These are phyloP conservation scores for Hypomyces perniciosus DNA, from an alignment of 2,329 filamentous ascomycete genomes.

Conservation along the genomic window DNA sequence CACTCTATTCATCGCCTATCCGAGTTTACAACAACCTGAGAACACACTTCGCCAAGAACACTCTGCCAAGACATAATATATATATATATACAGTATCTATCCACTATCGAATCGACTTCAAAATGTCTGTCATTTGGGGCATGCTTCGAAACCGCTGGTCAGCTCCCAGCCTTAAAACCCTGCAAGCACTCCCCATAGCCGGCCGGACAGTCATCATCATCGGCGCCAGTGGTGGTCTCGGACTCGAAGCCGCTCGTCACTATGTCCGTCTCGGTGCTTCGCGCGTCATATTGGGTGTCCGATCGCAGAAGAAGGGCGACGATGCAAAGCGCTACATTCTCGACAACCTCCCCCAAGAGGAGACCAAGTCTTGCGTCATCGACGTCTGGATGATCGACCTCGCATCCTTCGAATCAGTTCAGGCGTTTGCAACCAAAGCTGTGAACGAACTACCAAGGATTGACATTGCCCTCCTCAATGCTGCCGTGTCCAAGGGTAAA, in stretches of 20 bases:
- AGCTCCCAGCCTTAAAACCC: neutral
- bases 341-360: neutral
- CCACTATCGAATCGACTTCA: neutral
- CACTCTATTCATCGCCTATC: neutral
- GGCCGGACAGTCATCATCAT: slow-evolving; percentile 32
- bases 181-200: neutral
- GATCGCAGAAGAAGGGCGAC: neutral
- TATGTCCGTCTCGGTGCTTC: slow-evolving; percentile 27
- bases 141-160: slow-evolving; percentile 5
- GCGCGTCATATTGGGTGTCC: slow-evolving; percentile 3
- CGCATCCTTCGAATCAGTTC: slow-evolving; percentile 4
- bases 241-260: slow-evolving; percentile 33
- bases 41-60: too few relatives aligned
- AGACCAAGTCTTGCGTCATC: neutral
- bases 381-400: slow-evolving; percentile 7
- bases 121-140: slow-evolving; percentile 1
- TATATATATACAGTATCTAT: neutral
- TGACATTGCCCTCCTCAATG: slow-evolving; percentile 26
- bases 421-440: slow-evolving; percentile 1
- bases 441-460: slow-evolving; percentile 3
- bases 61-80: neutral
- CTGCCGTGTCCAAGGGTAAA: slow-evolving; percentile 17
- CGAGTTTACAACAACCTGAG: too few relatives aligned
- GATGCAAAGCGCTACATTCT: slow-evolving; percentile 4
- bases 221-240: slow-evolving; percentile 33